Conservation (phyloP, 2,329 filamentous ascomycete species). For the Cordyceps cicadae region DNA sequence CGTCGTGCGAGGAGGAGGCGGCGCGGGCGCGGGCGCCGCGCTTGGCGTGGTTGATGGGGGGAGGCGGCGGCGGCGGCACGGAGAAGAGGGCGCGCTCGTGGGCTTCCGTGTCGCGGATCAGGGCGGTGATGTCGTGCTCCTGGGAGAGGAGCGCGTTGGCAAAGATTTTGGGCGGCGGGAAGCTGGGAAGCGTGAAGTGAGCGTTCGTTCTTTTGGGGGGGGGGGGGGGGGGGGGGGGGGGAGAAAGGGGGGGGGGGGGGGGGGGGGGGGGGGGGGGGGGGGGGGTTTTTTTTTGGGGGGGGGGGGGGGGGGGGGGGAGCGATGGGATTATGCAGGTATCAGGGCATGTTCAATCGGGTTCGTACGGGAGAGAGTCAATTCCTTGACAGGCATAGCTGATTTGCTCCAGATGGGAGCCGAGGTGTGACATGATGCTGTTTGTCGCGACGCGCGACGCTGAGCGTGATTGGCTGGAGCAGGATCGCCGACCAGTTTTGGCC, state of each 20-base stretch:
- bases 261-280: too few species aligned
- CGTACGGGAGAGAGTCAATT: slow-evolving; percentile 66
- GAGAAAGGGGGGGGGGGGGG: too few species aligned
- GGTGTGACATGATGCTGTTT: slow-evolving; percentile 50
- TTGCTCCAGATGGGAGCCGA: slow-evolving; percentile 66
- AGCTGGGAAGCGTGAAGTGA: slow-evolving; percentile 42
- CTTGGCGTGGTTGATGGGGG: slow-evolving; percentile 24
- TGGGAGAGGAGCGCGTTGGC: slow-evolving; percentile 83
- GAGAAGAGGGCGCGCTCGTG: slow-evolving; percentile 95
- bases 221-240: background rate
- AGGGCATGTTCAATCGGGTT: background rate
- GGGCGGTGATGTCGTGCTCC: slow-evolving; percentile 81
- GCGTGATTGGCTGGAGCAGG: background rate
- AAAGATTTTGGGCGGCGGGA: slow-evolving; percentile 87
- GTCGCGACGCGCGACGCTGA: background rate
- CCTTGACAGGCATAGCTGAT: slow-evolving; percentile 68
- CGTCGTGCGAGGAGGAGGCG: slow-evolving; percentile 21
- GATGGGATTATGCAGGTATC: too few species aligned
- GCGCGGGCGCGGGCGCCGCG: slow-evolving; percentile 28
- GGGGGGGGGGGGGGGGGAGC: background rate
- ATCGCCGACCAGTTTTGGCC: background rate
- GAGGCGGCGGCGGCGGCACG: slow-evolving; percentile 57
- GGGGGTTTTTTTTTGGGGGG: background rate
- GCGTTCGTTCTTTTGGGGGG: background rate
- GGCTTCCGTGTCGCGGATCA: slow-evolving; percentile 90